Percentiles rank a stretch among this genome's conserved stretches.
These are phyloP conservation scores for Vigna reflexopilosa DNA, from an alignment of 306 rosid species.

Conservation along the genomic window DNA sequence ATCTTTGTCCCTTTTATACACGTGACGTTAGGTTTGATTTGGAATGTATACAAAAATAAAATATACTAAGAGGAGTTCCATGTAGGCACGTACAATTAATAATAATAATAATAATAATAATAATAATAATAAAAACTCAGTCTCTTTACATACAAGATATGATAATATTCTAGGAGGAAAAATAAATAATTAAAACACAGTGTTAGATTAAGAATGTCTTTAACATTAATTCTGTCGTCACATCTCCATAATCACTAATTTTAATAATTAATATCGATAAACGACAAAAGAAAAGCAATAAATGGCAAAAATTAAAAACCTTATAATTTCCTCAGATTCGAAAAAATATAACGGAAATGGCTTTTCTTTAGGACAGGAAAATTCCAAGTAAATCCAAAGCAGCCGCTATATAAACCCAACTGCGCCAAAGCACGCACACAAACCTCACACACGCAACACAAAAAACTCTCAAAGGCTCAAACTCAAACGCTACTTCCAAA, in stretches of 20 bases:
- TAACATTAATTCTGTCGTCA: background rate
- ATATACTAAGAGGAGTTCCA: constrained; percentile 4
- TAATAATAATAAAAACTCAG: background rate
- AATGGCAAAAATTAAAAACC: background rate
- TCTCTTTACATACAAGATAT: background rate
- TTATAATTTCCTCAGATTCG: constrained; percentile 22
- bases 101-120: too few relatives aligned
- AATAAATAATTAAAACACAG: background rate
- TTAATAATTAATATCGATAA: too few relatives aligned
- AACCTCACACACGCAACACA: background rate
- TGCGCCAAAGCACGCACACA: constrained; percentile 30
- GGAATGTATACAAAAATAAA: background rate
- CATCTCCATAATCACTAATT: background rate
- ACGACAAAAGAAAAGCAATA: background rate
- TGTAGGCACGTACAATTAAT: background rate
- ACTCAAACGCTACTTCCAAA: constrained; percentile 27
- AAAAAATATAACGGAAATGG: background rate
- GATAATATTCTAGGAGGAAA: background rate
- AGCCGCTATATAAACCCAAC: constrained; percentile 51
- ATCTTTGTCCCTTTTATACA: constrained; percentile 8
- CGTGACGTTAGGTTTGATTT: constrained; percentile 20
- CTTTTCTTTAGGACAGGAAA: constrained; percentile 26
- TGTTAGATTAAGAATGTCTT: background rate
- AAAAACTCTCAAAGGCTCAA: constrained; percentile 24
- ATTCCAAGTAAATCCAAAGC: constrained; percentile 43